Evolutionary conservation across 345 rosid genomes (phyloP).

Genomic region (Aquilaria sinensis): DNA sequence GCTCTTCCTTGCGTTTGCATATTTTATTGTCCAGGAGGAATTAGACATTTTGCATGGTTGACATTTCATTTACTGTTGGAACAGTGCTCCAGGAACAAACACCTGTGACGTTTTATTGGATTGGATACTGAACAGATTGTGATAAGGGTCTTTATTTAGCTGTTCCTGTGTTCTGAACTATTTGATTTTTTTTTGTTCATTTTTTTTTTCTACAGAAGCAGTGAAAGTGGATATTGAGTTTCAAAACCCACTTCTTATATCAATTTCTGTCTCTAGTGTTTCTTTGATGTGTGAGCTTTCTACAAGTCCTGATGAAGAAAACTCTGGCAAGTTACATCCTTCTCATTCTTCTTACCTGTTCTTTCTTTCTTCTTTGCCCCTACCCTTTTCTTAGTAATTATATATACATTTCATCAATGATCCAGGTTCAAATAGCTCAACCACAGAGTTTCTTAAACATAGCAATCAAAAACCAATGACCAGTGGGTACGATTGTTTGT

Average conservation of each 20-base stretch:
- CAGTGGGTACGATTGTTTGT: constrained; percentile 28
- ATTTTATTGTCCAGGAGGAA: too few species aligned
- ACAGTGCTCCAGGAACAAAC: background rate
- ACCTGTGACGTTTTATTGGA: too few species aligned
- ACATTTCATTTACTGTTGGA: background rate
- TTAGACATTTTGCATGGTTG: constrained; percentile 1
- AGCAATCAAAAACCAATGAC: constrained; percentile 29
- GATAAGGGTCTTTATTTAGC: background rate
- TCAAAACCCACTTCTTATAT: constrained; percentile 73
- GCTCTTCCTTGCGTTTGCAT: too few species aligned
- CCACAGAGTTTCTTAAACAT: constrained; percentile 32
- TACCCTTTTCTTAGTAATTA: constrained; percentile 5
- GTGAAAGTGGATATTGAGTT: constrained; percentile 70
- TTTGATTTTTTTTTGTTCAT: background rate
- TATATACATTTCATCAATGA: constrained; percentile 10
- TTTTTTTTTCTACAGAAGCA: constrained; percentile 52
- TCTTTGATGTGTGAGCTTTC: constrained; percentile 77
- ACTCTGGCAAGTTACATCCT: constrained; percentile 40
- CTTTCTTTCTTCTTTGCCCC: constrained; percentile 14
- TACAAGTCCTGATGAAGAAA: constrained; percentile 45
- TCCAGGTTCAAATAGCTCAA: constrained; percentile 44
- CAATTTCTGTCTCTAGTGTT: constrained; percentile 62
- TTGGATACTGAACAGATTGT: too few species aligned
- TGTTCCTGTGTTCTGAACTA: constrained; percentile 7
- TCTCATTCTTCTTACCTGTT: constrained; percentile 16